Evolutionary conservation across 805 yeast genomes (phyloP).

Genomic region (Ogataea minuta): DNA sequence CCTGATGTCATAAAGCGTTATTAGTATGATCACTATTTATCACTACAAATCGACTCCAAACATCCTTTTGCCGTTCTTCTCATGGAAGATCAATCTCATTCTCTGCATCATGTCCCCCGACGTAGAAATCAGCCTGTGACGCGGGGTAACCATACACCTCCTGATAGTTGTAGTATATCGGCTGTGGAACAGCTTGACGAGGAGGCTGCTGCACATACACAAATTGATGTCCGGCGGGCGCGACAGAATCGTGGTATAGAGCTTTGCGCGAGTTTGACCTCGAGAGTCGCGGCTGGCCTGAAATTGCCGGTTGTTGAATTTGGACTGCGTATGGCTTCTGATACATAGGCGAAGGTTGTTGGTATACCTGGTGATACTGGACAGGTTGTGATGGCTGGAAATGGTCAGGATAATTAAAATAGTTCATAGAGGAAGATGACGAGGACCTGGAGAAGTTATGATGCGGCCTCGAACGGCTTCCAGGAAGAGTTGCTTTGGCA

Average conservation of each 20-base stretch:
- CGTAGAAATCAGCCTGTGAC: slow-evolving; percentile 8
- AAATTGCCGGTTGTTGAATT: slow-evolving; percentile 6
- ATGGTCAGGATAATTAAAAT: slow-evolving; percentile 12
- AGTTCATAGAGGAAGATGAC: slow-evolving; percentile 15
- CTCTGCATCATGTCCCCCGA: slow-evolving; percentile 7
- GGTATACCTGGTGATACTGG: slow-evolving; percentile 12
- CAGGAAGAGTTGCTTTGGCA: background rate
- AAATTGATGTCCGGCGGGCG: slow-evolving; percentile 9
- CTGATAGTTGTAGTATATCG: slow-evolving; percentile 9
- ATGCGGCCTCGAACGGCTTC: slow-evolving; percentile 2
- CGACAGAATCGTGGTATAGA: slow-evolving; percentile 2
- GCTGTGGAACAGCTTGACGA: slow-evolving; percentile 3
- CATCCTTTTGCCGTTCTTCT: background rate
- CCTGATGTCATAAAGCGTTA: slow-evolving; percentile 40
- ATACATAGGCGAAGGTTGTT: slow-evolving; percentile 7
- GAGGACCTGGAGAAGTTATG: slow-evolving; percentile 18
- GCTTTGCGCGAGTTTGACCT: slow-evolving; percentile 12
- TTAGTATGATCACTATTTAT: slow-evolving; percentile 1
- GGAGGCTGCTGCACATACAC: slow-evolving; percentile 12
- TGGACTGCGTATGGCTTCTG: slow-evolving; percentile 7
- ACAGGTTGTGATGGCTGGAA: slow-evolving; percentile 5
- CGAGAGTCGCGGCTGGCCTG: slow-evolving; percentile 8
- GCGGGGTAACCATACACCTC: slow-evolving; percentile 7
- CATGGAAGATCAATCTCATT: background rate
- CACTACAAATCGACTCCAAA: background rate